Base-by-base conservation (phyloP, 768 basidiomycete genomes). In the Phaeolepiota aurea region DNA sequence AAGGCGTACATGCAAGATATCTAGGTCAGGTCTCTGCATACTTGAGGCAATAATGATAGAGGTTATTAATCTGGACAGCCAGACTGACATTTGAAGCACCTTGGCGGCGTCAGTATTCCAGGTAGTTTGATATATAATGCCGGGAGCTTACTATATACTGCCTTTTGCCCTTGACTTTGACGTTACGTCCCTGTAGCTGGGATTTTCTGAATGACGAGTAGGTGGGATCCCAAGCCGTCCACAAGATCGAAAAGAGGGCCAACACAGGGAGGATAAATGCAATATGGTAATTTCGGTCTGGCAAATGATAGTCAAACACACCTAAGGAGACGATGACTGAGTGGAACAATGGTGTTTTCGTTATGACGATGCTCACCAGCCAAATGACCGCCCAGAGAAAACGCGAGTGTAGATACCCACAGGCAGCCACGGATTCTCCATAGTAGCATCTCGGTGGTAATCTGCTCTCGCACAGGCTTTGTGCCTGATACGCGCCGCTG, bases 221-320 rank as follows among this genome's bases (percentile, higher is more conserved):
- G 14, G 84, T 85, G 10, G 88, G 90, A 54, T 94, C 80, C 91
- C 91, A 94, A 1, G 72, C 77, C 0, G 79, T 78, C 82, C 90
- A 93, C 4, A 82, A 52, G 12, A 91, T 53, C 14, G 89, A 89
- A 12, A 76, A 9, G 1, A 79, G 32, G 20, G 67, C 60, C 14
- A 85, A 32, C 3, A 66, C 20, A 2, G 85, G 79, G 38, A 82
- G 61, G 3, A 55, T 45, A 7, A 72, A 71, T 37, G 59, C 51
- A 28, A 63, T 33, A 52, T 5, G 48, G 43, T 9, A 64, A 47
- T 9, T 43, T 49, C 23, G 40, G n/a, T n/a, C 43, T 20, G 59
- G 56, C 12, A 59, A 56, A 36, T 53, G 50, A 42, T 55, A 56
- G 3, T 55, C 63, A 44, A 62, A 48, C 21, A 56, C 55, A 41